These are phyloP conservation scores for Penicillium sp. DNA, from an alignment of 2,329 filamentous ascomycete genomes.

Conservation along the genomic window DNA sequence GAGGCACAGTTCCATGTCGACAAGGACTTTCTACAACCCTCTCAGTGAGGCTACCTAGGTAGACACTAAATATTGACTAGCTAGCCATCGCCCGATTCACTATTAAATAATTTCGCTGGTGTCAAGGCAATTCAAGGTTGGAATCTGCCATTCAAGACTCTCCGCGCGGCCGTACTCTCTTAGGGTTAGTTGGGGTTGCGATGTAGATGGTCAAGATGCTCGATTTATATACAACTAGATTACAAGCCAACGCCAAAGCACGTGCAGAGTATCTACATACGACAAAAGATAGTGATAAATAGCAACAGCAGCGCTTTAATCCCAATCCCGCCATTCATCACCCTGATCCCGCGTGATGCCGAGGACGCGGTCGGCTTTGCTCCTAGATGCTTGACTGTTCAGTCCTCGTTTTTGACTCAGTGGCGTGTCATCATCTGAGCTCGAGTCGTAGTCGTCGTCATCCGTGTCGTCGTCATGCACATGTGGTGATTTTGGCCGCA, in stretches of 20 bases:
- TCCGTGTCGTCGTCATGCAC: constrained; percentile 32
- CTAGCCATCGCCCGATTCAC: no score
- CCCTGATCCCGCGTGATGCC: constrained; percentile 14
- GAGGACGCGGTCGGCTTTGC: constrained; percentile 11
- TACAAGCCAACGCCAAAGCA: not conserved
- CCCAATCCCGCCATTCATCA: constrained; percentile 41
- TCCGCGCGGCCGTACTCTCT: not conserved
- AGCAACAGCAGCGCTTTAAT: constrained; percentile 20
- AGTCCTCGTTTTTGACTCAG: constrained; percentile 1
- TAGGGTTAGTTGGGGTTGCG: no score
- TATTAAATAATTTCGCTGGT: no score
- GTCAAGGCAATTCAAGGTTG: no score
- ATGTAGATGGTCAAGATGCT: no score
- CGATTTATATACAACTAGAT: not conserved
- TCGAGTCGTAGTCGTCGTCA: constrained; percentile 25
- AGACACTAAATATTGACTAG: no score
- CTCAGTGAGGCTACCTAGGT: no score
- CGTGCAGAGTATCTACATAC: not conserved
- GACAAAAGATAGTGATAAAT: not conserved
- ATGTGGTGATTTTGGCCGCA: constrained; percentile 37
- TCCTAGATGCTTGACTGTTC: constrained; percentile 1
- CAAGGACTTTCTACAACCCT: no score
- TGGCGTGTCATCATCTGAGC: constrained; percentile 15
- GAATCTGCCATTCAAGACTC: not conserved
- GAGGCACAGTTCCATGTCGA: no score